Evolutionary conservation across 169 alveolate species (phyloP).

Genomic region (Perkinsus chesapeaki): DNA sequence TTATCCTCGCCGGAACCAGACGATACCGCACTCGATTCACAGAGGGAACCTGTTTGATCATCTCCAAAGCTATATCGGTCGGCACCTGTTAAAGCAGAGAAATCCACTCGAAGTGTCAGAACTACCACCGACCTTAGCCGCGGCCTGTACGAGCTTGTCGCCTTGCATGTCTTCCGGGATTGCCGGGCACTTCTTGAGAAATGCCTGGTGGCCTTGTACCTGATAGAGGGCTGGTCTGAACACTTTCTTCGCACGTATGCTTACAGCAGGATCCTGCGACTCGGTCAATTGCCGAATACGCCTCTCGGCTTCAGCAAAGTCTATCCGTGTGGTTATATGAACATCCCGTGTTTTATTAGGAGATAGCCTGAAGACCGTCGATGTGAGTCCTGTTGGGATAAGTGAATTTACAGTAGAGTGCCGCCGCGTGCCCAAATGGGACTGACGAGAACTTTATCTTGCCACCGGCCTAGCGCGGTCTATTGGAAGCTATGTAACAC

Average conservation of each 20-base stretch:
- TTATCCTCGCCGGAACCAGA: constrained; percentile 37
- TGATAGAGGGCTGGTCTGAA: not conserved
- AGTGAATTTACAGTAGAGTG: too few relatives aligned
- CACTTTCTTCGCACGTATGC: not conserved
- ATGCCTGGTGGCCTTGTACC: not conserved
- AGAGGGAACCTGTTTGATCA: constrained; percentile 22
- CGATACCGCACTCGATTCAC: constrained; percentile 29
- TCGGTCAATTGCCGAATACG: not conserved
- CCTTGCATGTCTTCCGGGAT: not conserved
- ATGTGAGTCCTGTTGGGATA: too few relatives aligned
- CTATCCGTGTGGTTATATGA: not conserved
- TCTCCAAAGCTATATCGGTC: constrained; percentile 16
- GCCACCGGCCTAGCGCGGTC: too few relatives aligned
- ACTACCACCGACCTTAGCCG: not conserved
- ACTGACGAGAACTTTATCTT: too few relatives aligned
- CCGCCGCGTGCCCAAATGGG: too few relatives aligned
- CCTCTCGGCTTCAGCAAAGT: not conserved
- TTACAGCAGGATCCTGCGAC: not conserved
- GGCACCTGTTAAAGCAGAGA: constrained; percentile 22
- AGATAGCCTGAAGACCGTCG: not conserved
- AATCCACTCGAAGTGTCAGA: not conserved
- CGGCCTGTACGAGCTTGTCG: not conserved
- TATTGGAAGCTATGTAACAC: too few relatives aligned
- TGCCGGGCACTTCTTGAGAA: not conserved
- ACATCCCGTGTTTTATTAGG: not conserved